Base-by-base conservation (phyloP, 805 yeast species). In the Pichia eremophila region DNA sequence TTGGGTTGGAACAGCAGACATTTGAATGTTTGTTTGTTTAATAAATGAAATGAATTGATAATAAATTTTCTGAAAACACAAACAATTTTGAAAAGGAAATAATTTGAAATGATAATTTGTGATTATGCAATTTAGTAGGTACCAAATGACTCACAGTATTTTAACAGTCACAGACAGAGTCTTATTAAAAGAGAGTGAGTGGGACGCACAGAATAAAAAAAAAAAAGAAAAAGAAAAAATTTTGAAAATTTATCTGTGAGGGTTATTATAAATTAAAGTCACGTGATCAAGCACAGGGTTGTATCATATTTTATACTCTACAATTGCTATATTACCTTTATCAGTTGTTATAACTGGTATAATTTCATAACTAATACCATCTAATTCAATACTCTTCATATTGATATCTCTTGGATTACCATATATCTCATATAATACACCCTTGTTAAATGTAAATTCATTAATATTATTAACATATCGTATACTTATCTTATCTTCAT, bases 1-100 rank as follows among this genome's bases (percentile, higher is more conserved):
- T 65, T 79, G 85, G 74, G 82, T 86, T 79, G 85, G 91, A 69
- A 95, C 83, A 51, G 61, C 55, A 47, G 68, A 61, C 67, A 62
- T 64, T 52, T 4, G 32, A 19, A 29, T 29, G 32, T 29, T 29
- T 29, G 32, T 29, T 29, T 29, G 32, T 29, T 29, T 29, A 11
- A 5, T 29, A 29, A 29, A 29, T 29, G 32, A 29, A 29, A 27
- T 18, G 31, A 17, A 5, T 25, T 17, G 19, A 22, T 6, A 38
- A 40, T 5, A 27, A 18, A 25, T 22, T 22, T 22, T 15, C 31
- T 36, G 31, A 28, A 8, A 28, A 28, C 31, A 28, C 7, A 8
- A 8, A 10, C 31, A 28, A 28, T 10, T 7, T 8, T 28, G 10
- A 28, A 28, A 28, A n/a, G n/a, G n/a, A n/a, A n/a, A n/a, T n/a